Evolutionary conservation across 148 eudicot species (phyloP), one percentile per base, ranked within the genome.

Genomic region (Cornus florida): DNA sequence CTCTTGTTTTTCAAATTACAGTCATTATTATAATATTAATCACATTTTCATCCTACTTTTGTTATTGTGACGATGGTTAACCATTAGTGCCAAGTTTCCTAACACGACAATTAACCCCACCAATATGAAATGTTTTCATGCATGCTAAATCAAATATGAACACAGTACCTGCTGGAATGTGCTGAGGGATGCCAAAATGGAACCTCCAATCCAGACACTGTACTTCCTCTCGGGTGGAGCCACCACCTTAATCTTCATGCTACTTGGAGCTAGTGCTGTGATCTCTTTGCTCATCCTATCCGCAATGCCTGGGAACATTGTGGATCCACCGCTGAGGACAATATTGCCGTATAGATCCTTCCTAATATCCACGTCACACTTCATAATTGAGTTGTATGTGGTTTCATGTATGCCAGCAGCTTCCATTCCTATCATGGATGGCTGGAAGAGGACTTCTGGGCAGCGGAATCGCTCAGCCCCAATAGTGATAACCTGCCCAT

Each of bases 151-250:
- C 43, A 43, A 17, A 28, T 64, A 75, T 69, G 75, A 24, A 32
- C 14, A 53, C 67, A 65, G 38, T 75, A 92, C 95, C 95, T 92
- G 95, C 82, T 92, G 95, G 89, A 91, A 91, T 66, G 95, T 91
- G 91, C 95, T 91, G 75, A 91, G 95, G 70, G 95, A 91, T 69
- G 95, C 95, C 85, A 91, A 84, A 75, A 91, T 91, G 53, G 95
- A 91, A 10, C 95, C 95, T 83, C 95, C 95, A 22, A 91, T 91
- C 95, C 95, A 91, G 23, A 91, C 95, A 89, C 95, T 91, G 88
- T 91, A 91, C 74, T 91, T 91, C 83, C 95, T 91, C 87, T 91
- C 95, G 6, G 95, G 95, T 43, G 95, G 95, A 17, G 95, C 95
- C 43, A 91, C 95, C 78, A 91, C 95, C 86, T 91, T 91, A 64